Evolutionary conservation across 306 rosid species (phyloP), one percentile per base, ranked within the genome.

Genomic region (Vigna trinervia): DNA sequence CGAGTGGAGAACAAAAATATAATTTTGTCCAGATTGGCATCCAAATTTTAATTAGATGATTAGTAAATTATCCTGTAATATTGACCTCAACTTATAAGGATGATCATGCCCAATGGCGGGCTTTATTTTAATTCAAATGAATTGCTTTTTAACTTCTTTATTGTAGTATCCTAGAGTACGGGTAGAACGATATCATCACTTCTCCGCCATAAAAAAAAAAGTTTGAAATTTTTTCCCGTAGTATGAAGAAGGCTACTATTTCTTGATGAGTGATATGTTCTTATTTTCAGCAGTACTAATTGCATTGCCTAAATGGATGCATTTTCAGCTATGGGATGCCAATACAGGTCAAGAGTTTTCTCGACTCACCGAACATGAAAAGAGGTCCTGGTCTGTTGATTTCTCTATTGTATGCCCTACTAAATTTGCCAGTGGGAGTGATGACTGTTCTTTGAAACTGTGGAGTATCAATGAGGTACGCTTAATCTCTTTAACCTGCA

Each of bases 351-450:
- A 86, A 82, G 89, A 39, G 65, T 82, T 87, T 83, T 58, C 88
- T 86, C 85, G 80, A 72, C 89, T 81, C 88, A 76, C 61, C 4
- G 94, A 84, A 81, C 96, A 92, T 69, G 87, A 51, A 73, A 88
- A 61, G 78, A 90, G 92, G 89, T 93, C 97, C 17, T 92, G 97
- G 96, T 92, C 93, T 46, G 89, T 90, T 53, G 94, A 90, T 83
- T 93, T 93, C 82, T 89, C 94, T 48, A 81, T 4, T 61, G 86
- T 84, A 12, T 74, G 76, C 83, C 97, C 97, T n/a, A 92, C 92
- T 62, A 90, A 86, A 79, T 78, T 92, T 81, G 97, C 94, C 79
- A 92, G 92, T 72, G 96, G 91, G 39, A 87, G 96, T 84, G 96
- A 92, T 83, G 96, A 92, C 74, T 87, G 89, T 85, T 58, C 87